Base-by-base conservation (phyloP, 495 filamentous ascomycete genomes). In the Tirmania nivea region DNA sequence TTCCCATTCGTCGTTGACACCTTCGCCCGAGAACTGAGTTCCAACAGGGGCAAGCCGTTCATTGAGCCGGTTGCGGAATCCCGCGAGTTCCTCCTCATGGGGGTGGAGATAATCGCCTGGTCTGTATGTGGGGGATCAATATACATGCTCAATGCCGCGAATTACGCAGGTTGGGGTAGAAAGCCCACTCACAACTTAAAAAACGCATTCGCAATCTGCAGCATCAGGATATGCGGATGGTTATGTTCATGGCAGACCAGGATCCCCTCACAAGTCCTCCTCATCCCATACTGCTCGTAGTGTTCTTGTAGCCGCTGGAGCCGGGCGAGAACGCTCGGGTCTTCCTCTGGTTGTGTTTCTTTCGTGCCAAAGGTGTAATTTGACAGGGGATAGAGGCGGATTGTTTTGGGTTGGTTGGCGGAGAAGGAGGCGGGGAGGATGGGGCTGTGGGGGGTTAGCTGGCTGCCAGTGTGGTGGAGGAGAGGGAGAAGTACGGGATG, bases 341-440 rank as follows among this genome's bases (percentile, higher is more conserved):
- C 90, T 68, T 97, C 90, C 68, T 97, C 90, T 2, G 90, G 90
- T 67, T 97, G 90, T 10, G 80, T 89, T 70, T 95, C 90, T 69
- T 97, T 97, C 16, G 88, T 92, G 54, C 89, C 89, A 65, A 97
- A 96, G 39, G 89, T 95, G 73, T 97, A 96, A 72, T 95, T 96
- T 59, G 86, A 93, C 34, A 97, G 75, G 17, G 90, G 90, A 67
- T 89, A 97, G 8, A 97, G 76, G 52, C 86, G 86, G 60, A 97
- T 88, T 1, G 87, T 89, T 56, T 79, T 71, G 37, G 90, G 85
- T 69, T 97, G 90, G 65, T 89, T 84, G 42, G 74, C 79, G 61
- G 84, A 83, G 76, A 97, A 97, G 52, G 75, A 67, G 50, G 80
- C 80, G 34, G 89, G 86, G 48, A 83, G 73, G 56, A 79, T 80